A percentile compares a stretch with the other conserved stretches of the same genome.
These are phyloP conservation scores for Arthrobotrys conoides DNA, from an alignment of 2,329 filamentous ascomycete genomes.

Conservation along the genomic window DNA sequence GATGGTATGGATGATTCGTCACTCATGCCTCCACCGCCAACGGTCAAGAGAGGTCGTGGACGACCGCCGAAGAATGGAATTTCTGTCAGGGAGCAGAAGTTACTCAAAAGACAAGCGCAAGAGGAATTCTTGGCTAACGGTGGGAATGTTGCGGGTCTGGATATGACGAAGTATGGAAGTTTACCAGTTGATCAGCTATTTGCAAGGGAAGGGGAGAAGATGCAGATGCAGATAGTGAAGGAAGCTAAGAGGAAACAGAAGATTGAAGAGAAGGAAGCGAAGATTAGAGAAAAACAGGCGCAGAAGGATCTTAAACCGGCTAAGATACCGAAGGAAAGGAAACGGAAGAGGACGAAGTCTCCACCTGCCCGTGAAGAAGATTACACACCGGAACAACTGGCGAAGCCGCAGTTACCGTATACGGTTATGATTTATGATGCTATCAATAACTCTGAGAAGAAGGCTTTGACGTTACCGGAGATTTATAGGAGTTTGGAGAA, in stretches of 20 bases:
- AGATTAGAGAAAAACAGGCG: slow-evolving; percentile 51
- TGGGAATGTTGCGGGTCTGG: slow-evolving; percentile 60
- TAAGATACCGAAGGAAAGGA: slow-evolving; percentile 63
- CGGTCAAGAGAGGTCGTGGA: slow-evolving; percentile 55
- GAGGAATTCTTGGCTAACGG: slow-evolving; percentile 62
- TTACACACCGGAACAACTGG: slow-evolving; percentile 77
- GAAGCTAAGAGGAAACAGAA: slow-evolving; percentile 58
- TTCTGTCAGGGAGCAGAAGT: slow-evolving; percentile 62
- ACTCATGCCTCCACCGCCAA: slow-evolving; percentile 56
- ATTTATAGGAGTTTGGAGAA: slow-evolving; percentile 74
- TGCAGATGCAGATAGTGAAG: slow-evolving; percentile 52
- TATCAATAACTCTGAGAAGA: slow-evolving; percentile 70
- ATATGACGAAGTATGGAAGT: slow-evolving; percentile 49
- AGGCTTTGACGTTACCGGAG: slow-evolving; percentile 73
- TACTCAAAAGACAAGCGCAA: slow-evolving; percentile 61
- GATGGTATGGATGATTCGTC: slow-evolving; percentile 58
- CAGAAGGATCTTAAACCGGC: slow-evolving; percentile 52
- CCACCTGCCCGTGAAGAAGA: slow-evolving; percentile 70
- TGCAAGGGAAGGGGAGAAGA: slow-evolving; percentile 47
- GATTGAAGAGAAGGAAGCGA: slow-evolving; percentile 61
- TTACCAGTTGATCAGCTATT: slow-evolving; percentile 47
- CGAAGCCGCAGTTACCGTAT: slow-evolving; percentile 75
- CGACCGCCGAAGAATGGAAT: slow-evolving; percentile 59
- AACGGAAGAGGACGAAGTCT: slow-evolving; percentile 70
- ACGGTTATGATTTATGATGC: slow-evolving; percentile 74